Base-by-base conservation (phyloP, 2,329 filamentous ascomycete species). In the Xylaria sp. region DNA sequence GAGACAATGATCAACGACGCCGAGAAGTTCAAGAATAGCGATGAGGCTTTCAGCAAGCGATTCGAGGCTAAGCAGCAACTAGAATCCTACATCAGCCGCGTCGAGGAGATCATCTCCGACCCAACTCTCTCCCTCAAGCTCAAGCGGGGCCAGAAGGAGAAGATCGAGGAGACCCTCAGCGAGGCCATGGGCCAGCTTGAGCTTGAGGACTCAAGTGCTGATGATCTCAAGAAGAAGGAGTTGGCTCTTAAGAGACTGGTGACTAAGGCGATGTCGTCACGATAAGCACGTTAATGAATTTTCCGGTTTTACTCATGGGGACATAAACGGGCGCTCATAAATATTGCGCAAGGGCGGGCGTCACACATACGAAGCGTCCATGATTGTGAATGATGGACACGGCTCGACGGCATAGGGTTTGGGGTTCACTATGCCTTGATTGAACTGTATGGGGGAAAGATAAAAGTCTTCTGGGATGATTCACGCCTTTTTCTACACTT, bases 221-320 rank as follows among this genome's bases (percentile, higher is more conserved):
- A 99, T 74, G 95, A 99, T 78, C 86, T 99, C 73, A 98, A 96
- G 92, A 98, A 98, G 92, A 96, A 97, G 90, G 95, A 99, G 87
- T 86, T 99, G 71, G 93, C 93, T 66, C 88, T 99, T 70, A 99
- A 98, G 92, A 88, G 95, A 77, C 88, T 96, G 73, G 94, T 99
- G 75, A 99, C 95, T 82, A 99, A 98, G 91, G 94, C 92, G 75
- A 96, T 96, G 92, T 89, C 92, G 70, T 94, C 92, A 77, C 89
- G 92, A 82, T 96, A 94, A 88, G 67, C 68, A 57, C 46, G 56
- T 58, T 58, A 66, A 67, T 71, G 63, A 66, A 47, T 67, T 73
- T 72, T 68, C 57, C 65, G 63, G 67, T 65, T 68, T 69, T 66
- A 47, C 69, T 65, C 64, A 68, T 67, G 63, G 66, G 70, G 67